Conservation (phyloP, 2,329 filamentous ascomycete genomes). For the Xylaria sp. region DNA sequence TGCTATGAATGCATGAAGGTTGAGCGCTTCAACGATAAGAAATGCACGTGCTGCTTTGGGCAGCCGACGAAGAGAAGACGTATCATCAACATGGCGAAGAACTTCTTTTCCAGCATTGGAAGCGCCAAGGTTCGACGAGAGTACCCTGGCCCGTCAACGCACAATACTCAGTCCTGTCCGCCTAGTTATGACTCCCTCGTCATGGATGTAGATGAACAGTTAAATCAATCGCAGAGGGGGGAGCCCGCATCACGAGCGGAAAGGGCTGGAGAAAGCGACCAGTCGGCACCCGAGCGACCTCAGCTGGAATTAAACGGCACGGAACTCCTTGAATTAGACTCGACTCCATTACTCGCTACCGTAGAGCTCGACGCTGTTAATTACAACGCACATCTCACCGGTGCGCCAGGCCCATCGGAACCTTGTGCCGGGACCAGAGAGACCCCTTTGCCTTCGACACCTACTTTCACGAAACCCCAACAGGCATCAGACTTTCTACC, state of each 20-base stretch:
- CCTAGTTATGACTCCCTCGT: slow-evolving; percentile 60
- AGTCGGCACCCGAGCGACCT: slow-evolving; percentile 32
- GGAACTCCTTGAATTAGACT: slow-evolving; percentile 66
- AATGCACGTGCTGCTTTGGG: slow-evolving; percentile 62
- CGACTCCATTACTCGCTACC: slow-evolving; percentile 53
- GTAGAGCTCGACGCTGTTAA: slow-evolving; percentile 47
- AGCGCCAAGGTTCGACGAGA: slow-evolving; percentile 57
- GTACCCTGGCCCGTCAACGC: slow-evolving; percentile 45
- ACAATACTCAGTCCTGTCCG: slow-evolving; percentile 51
- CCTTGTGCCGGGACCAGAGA: slow-evolving; percentile 9
- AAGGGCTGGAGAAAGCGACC: slow-evolving; percentile 23
- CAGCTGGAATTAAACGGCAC: slow-evolving; percentile 60
- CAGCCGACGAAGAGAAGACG: slow-evolving; percentile 63
- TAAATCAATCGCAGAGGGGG: slow-evolving; percentile 41
- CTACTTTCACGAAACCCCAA: slow-evolving; percentile 12
- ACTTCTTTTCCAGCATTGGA: slow-evolving; percentile 64
- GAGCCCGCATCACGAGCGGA: slow-evolving; percentile 32
- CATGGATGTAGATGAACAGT: slow-evolving; percentile 44
- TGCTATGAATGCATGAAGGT: slow-evolving; percentile 65
- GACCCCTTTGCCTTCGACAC: slow-evolving; percentile 10
- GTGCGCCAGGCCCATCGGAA: slow-evolving; percentile 12
- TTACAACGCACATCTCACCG: slow-evolving; percentile 39
- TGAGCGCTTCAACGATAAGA: slow-evolving; percentile 64
- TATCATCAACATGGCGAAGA: slow-evolving; percentile 64
- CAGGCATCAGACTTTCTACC: slow-evolving; percentile 6